phyloP scores from a whole-genome alignment of 1,139 yeast genomes.

The Sugiyamaella novakii region DNA sequence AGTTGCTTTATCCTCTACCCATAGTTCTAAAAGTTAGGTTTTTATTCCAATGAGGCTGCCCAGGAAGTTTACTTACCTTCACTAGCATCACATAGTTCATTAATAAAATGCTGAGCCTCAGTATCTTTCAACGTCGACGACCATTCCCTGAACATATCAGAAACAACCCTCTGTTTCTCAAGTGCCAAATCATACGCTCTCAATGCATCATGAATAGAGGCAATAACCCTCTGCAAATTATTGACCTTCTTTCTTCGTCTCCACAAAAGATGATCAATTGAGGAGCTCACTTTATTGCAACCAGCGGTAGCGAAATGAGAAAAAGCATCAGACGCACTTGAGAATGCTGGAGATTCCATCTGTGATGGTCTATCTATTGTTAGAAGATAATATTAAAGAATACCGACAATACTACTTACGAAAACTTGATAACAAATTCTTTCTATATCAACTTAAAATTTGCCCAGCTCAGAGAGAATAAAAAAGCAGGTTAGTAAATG shows the following conservation, averaged over 20 bases:
- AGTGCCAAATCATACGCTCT: constrained; percentile 6
- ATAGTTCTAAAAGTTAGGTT: constrained; percentile 6
- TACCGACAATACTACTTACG: too few species aligned
- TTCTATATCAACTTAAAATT: too few species aligned
- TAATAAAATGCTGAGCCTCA: background rate
- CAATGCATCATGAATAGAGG: constrained; percentile 4
- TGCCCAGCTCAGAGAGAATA: too few species aligned
- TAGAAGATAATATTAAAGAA: too few species aligned
- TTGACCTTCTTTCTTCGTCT: background rate
- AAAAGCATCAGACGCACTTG: background rate
- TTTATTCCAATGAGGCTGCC: too few species aligned
- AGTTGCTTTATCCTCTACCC: constrained; percentile 8
- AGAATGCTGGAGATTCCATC: background rate
- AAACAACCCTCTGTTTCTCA: constrained; percentile 7
- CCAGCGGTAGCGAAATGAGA: background rate
- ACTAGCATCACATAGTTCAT: constrained; percentile 4
- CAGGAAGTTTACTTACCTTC: constrained; percentile 5
- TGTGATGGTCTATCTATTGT: too few species aligned
- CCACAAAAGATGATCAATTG: background rate
- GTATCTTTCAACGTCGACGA: constrained; percentile 2
- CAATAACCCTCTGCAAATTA: constrained; percentile 3
- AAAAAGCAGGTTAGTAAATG: too few species aligned
- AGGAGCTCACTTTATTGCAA: background rate
- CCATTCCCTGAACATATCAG: constrained; percentile 8
- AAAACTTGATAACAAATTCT: too few species aligned